These are phyloP conservation scores for Neltuma alba DNA, from an alignment of 306 rosid genomes.

Conservation along the genomic window DNA sequence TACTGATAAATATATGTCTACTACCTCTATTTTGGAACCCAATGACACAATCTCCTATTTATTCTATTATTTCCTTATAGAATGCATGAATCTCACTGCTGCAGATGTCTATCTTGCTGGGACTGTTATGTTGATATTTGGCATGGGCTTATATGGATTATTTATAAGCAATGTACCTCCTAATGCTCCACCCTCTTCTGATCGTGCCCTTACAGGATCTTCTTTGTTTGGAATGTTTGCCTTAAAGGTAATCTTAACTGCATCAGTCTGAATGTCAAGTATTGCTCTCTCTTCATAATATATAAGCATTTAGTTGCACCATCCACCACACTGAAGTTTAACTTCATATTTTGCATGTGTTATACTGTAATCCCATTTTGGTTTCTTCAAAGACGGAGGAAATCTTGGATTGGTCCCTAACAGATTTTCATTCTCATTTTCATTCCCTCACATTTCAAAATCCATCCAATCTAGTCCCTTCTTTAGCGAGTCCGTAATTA, in stretches of 20 bases:
- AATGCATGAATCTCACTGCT: conserved; percentile 33
- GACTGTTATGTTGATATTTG: conserved; percentile 94
- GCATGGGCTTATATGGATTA: conserved; percentile 92
- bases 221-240: conserved; percentile 97
- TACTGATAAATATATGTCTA: too few species aligned
- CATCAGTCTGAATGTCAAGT: not conserved
- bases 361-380: not conserved
- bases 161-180: conserved; percentile 76
- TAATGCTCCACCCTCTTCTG: conserved; percentile 54
- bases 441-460: too few species aligned
- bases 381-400: not conserved
- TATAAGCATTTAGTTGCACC: not conserved
- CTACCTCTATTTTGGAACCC: not conserved
- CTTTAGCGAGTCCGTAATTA: too few species aligned
- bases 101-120: conserved; percentile 99
- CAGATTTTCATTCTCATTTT: too few species aligned
- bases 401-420: not conserved
- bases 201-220: conserved; percentile 81
- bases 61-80: conserved; percentile 10
- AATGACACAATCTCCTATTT: conserved; percentile 5
- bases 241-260: conserved; percentile 63
- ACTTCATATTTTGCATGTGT: not conserved
- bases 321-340: not conserved
- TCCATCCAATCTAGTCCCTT: too few species aligned
- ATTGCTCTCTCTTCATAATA: not conserved